A percentile compares a stretch with the other conserved stretches of the same genome.
Conservation (phyloP, 1,284 basidiomycete species). For the Pseudozyma thailandica region DNA sequence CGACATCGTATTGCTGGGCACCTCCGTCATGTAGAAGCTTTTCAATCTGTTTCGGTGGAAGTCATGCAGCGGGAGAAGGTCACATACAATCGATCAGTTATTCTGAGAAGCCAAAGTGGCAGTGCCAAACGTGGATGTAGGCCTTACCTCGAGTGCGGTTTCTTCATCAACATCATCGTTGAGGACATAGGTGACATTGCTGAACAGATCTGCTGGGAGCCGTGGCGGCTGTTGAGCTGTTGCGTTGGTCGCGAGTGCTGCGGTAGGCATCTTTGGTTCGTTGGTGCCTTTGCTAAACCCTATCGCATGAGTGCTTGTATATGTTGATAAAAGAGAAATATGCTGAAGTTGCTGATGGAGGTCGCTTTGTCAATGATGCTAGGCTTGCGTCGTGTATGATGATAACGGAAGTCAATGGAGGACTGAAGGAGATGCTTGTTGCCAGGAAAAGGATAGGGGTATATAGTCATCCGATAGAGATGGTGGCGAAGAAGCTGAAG, state of each 20-base stretch:
- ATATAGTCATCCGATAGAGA: too few species aligned
- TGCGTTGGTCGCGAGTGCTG: background rate
- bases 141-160: conserved; percentile 27
- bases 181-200: conserved; percentile 34
- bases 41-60: conserved; percentile 12
- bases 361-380: too few species aligned
- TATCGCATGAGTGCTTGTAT: background rate
- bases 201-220: conserved; percentile 26
- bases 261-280: conserved; percentile 9
- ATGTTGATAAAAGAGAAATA: too few species aligned
- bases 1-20: conserved; percentile 5
- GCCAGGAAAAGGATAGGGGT: too few species aligned
- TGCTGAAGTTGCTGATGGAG: too few species aligned
- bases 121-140: background rate
- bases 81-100: too few species aligned
- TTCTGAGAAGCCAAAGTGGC: background rate
- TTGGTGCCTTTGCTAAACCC: background rate
- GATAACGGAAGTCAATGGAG: too few species aligned
- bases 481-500: background rate
- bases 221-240: background rate
- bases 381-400: too few species aligned
- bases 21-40: conserved; percentile 12
- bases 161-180: conserved; percentile 42
- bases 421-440: too few species aligned
- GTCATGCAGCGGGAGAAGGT: too few species aligned